Percentiles rank a stretch among this genome's conserved stretches.
phyloP scores from a whole-genome alignment of 2,329 filamentous ascomycete species.

The Claviceps sp. region DNA sequence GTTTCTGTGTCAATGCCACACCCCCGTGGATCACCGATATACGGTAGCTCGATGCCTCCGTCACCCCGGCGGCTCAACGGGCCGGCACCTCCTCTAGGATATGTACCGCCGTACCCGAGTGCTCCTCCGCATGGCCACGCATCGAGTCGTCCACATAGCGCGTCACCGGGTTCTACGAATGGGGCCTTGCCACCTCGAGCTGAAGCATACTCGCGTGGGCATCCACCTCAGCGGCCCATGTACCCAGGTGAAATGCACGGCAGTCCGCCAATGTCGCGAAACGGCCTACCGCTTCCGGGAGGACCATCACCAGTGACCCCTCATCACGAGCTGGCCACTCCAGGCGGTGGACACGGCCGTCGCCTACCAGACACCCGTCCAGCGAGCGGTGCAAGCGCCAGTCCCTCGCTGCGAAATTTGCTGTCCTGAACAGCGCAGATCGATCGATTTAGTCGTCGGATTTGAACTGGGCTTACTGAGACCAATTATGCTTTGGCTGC shows the following conservation, averaged over 20 bases:
- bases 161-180: slow-evolving; percentile 20
- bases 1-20: slow-evolving; percentile 27
- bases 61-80: slow-evolving; percentile 35
- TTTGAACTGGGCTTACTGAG: background rate
- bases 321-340: slow-evolving; percentile 14
- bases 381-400: slow-evolving; percentile 59
- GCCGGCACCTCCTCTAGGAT: slow-evolving; percentile 28
- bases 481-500: background rate
- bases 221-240: slow-evolving; percentile 27
- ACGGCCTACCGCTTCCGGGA: slow-evolving; percentile 17
- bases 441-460: background rate
- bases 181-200: slow-evolving; percentile 20
- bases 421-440: slow-evolving; percentile 35
- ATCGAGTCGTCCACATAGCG: slow-evolving; percentile 13
- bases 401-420: slow-evolving; percentile 61
- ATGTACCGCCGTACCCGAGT: slow-evolving; percentile 21
- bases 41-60: slow-evolving; percentile 31
- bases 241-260: slow-evolving; percentile 29
- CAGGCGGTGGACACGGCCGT: slow-evolving; percentile 12
- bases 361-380: slow-evolving; percentile 29
- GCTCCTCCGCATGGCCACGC: slow-evolving; percentile 13
- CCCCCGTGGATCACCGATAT: slow-evolving; percentile 18
- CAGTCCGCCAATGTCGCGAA: slow-evolving; percentile 32
- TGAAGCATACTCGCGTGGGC: slow-evolving; percentile 26
- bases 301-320: slow-evolving; percentile 10